A percentile compares a stretch with the other conserved stretches of the same genome.
Conservation (phyloP, 352 stramenopile genomes). For the Thraustotheca clavata region DNA sequence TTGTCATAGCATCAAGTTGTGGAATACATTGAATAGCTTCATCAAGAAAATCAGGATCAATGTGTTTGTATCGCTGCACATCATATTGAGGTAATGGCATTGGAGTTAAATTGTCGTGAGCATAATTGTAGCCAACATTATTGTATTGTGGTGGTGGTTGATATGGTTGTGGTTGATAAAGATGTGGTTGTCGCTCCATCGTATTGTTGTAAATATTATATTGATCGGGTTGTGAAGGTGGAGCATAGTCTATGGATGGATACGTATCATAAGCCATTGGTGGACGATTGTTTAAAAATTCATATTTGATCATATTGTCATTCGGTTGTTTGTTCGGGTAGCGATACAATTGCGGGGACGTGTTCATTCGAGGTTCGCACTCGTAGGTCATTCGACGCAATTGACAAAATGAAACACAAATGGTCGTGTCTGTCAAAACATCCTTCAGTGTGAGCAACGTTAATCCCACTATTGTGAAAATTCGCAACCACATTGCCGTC, state of each 20-base stretch:
- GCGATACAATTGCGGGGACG: background rate
- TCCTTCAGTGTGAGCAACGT: background rate
- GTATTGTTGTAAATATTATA: background rate
- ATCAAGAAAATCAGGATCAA: slow-evolving; percentile 15
- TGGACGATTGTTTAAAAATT: background rate
- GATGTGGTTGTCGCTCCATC: background rate
- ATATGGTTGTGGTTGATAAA: background rate
- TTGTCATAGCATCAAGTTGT: background rate
- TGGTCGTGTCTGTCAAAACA: slow-evolving; percentile 1
- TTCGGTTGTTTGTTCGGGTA: background rate
- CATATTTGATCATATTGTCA: background rate
- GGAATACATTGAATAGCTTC: slow-evolving; percentile 21
- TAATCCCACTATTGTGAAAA: background rate
- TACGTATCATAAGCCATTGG: background rate
- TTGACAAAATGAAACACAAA: background rate
- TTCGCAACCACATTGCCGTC: background rate
- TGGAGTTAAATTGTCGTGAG: background rate
- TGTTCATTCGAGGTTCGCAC: background rate
- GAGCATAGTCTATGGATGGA: too few species aligned
- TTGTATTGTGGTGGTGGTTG: too few species aligned
- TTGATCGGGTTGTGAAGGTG: background rate
- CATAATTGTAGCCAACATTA: background rate
- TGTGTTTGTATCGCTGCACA: slow-evolving; percentile 7
- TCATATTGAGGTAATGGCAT: background rate
- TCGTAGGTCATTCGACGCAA: background rate